These are phyloP conservation scores for Pulveroboletus sp. DNA, from an alignment of 768 basidiomycete genomes.

Conservation along the genomic window DNA sequence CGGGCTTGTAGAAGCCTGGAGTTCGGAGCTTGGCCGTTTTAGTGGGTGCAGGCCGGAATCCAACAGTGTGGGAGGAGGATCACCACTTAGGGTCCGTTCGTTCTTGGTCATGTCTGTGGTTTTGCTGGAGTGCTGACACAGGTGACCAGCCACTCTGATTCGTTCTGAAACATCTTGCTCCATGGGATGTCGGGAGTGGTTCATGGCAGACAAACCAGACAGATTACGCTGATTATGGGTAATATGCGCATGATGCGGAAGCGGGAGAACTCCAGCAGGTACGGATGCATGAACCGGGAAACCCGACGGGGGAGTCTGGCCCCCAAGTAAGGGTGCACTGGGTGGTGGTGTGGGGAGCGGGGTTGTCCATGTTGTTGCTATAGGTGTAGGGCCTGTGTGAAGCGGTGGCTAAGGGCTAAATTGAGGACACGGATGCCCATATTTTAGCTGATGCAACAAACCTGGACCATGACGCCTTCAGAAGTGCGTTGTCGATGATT, in stretches of 20 bases:
- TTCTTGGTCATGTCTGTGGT: background rate
- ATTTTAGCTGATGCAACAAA: slow-evolving; percentile 9
- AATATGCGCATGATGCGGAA: slow-evolving; percentile 1
- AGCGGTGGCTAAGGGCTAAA: slow-evolving; percentile 8
- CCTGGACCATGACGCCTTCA: slow-evolving; percentile 15
- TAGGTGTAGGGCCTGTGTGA: slow-evolving; percentile 8
- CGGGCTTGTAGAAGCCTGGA: slow-evolving; percentile 3
- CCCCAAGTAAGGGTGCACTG: slow-evolving; percentile 3
- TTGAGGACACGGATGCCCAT: background rate
- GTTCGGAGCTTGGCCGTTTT: slow-evolving; percentile 19
- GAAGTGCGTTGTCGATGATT: slow-evolving; percentile 15
- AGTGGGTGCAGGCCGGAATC: slow-evolving; percentile 1
- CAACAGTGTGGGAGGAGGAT: background rate
- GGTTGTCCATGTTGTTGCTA: slow-evolving; percentile 14
- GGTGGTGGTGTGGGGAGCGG: slow-evolving; percentile 22
- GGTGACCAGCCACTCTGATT: background rate
- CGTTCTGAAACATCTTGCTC: slow-evolving; percentile 5
- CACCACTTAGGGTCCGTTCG: background rate
- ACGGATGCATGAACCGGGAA: slow-evolving; percentile 12
- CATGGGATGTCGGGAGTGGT: slow-evolving; percentile 1
- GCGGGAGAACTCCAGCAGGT: slow-evolving; percentile 8
- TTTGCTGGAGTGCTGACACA: background rate
- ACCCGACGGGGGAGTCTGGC: slow-evolving; percentile 7
- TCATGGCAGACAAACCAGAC: slow-evolving; percentile 1
- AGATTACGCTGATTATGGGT: background rate